Base-by-base conservation (phyloP, 2,329 filamentous ascomycete genomes). In the Ophiostoma triangulosporum region DNA sequence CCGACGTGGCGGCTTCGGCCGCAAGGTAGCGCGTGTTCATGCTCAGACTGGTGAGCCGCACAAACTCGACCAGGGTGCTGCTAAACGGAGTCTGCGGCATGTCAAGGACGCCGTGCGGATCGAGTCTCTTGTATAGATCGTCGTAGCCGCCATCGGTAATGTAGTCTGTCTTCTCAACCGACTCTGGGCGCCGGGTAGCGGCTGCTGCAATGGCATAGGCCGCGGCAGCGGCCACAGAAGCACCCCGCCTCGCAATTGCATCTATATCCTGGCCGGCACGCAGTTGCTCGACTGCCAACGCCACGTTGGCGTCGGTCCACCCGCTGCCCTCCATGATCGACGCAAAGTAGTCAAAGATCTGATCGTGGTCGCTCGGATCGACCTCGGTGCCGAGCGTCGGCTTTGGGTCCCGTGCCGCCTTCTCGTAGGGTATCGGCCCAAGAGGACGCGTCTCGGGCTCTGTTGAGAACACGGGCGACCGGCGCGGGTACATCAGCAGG, bases 231-330 rank as follows among this genome's bases (percentile, higher is more conserved):
- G 52, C 52, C 8, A 60, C 53, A 9, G 52, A 51, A 1, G 40
- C 46, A 4, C 56, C 52, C 2, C 57, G 53, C 11, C 56, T 33
- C n/a, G 35, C 38, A 4, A 58, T 15, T 3, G 50, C 45, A 5
- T 56, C 52, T 11, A 55, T n/a, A 7, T 32, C 27, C 1, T 45
- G 46, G 24, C 52, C 56, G 6, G 38, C 22, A 6, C 38, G 54
- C 17, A 58, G 14, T 8, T 52, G 40, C 2, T 53, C 20, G 3
- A n/a, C 17, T 1, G 57, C 56, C 17, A 48, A 40, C 2, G 46
- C 22, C 8, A 58, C 56, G 15, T 57, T 57, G 14, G 7, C 43
- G 15, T 36, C 51, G 11, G 55, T 54, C 58, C 58, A 60, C 11
- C 54, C 32, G 1, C 57, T 56, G 6, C 58, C 57, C 14, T 50